Evolutionary conservation across 768 basidiomycete species (phyloP).

Genomic region (Infundibulicybe gibba): DNA sequence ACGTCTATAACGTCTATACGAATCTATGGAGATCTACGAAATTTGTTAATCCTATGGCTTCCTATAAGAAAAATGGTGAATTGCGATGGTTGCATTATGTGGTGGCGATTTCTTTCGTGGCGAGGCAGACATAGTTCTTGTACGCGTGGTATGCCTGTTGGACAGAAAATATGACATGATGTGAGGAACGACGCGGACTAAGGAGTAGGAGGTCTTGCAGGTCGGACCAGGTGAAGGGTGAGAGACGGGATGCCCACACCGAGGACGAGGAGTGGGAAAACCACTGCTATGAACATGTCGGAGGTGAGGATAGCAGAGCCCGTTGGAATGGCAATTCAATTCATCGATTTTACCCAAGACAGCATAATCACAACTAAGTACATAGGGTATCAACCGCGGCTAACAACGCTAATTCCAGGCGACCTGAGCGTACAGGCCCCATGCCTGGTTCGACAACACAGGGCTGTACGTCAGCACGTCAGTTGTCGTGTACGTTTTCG

Average conservation of each 20-base stretch:
- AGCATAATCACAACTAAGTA: too few relatives aligned
- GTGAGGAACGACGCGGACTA: conserved; percentile 10
- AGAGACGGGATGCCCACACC: conserved; percentile 24
- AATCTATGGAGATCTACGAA: too few relatives aligned
- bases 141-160: conserved; percentile 41
- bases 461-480: conserved; percentile 56
- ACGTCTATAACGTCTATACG: too few relatives aligned
- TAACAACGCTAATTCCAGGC: conserved; percentile 40
- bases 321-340: too few relatives aligned
- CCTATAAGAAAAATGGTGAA: too few relatives aligned
- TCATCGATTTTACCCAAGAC: too few relatives aligned
- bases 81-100: conserved; percentile 45
- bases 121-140: conserved; percentile 35
- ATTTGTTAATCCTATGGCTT: too few relatives aligned
- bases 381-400: too few relatives aligned
- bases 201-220: conserved; percentile 23
- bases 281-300: conserved; percentile 31
- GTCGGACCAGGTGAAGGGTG: conserved; percentile 21
- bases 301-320: conserved; percentile 14
- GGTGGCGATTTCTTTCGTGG: conserved; percentile 32
- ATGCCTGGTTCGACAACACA: conserved; percentile 42
- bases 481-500: conserved; percentile 41
- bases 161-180: conserved; percentile 38
- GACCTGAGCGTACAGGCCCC: conserved; percentile 54
- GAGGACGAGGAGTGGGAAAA: conserved; percentile 34